These are phyloP conservation scores for Vinca major DNA, from an alignment of 305 asterid species.

Conservation along the genomic window DNA sequence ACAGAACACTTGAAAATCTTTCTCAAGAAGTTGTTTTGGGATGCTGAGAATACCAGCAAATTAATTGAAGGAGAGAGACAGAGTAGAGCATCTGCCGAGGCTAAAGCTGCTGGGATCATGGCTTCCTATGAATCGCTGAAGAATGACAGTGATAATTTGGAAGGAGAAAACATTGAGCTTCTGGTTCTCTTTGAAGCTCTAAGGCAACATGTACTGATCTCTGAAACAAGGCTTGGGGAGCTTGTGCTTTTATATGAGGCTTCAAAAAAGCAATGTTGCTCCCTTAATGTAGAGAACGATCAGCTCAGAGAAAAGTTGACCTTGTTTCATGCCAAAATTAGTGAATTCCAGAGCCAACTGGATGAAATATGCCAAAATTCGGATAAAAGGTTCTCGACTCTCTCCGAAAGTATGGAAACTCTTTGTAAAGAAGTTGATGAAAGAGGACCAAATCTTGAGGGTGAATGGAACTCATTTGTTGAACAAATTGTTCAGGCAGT, in stretches of 20 bases:
- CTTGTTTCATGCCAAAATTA: conserved; percentile 33
- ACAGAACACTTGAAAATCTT: conserved; percentile 31
- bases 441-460: conserved; percentile 43
- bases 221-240: conserved; percentile 44
- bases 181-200: conserved; percentile 64
- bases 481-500: conserved; percentile 47
- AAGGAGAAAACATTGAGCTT: conserved; percentile 58
- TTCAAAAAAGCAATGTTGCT: conserved; percentile 42
- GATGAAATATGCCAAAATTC: conserved; percentile 42
- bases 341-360: conserved; percentile 48
- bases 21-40: conserved; percentile 41
- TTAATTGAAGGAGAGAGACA: conserved; percentile 36
- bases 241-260: conserved; percentile 40
- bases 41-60: conserved; percentile 43
- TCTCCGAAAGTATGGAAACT: conserved; percentile 44
- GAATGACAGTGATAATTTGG: conserved; percentile 49
- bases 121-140: conserved; percentile 32
- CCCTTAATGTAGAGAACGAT: conserved; percentile 50
- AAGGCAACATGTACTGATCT: conserved; percentile 31
- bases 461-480: conserved; percentile 52
- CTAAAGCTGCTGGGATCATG: conserved; percentile 28
- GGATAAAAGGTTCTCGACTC: conserved; percentile 41
- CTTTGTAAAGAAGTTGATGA: conserved; percentile 49
- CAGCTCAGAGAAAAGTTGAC: conserved; percentile 44
- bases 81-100: conserved; percentile 33